phyloP scores from a whole-genome alignment of 1,284 basidiomycete genomes.

The Heterobasidion occidentale region DNA sequence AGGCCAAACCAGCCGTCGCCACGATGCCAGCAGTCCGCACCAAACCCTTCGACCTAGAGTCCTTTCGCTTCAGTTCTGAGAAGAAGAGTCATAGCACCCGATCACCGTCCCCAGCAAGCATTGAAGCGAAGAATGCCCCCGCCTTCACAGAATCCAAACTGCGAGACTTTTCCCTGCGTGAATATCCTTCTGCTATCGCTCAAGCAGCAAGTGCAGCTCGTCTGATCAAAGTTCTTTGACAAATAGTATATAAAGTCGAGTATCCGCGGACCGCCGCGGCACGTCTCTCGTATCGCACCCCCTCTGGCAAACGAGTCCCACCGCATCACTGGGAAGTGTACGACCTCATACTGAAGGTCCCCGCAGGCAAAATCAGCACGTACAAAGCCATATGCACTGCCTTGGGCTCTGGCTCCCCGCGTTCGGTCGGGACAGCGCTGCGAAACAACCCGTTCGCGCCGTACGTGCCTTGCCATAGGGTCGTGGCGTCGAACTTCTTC shows the following conservation, averaged over 20 bases:
- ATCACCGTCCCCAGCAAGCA: background rate
- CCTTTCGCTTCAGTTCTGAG: slow-evolving; percentile 3
- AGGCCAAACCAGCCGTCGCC: background rate
- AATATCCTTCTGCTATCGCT: too few relatives aligned
- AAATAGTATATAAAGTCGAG: slow-evolving; percentile 2
- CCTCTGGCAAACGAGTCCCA: slow-evolving; percentile 31
- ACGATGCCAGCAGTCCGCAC: slow-evolving; percentile 6
- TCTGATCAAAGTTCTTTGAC: background rate
- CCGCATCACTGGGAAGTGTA: slow-evolving; percentile 56
- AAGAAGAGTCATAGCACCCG: background rate
- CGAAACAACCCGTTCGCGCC: slow-evolving; percentile 59
- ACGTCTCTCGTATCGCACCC: slow-evolving; percentile 8
- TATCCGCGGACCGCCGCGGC: slow-evolving; percentile 7
- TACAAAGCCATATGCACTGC: slow-evolving; percentile 46
- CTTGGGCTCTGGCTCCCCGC: slow-evolving; percentile 46
- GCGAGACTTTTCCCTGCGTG: too few relatives aligned
- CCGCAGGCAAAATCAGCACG: slow-evolving; percentile 43
- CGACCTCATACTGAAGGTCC: slow-evolving; percentile 41
- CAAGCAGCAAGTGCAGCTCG: too few relatives aligned
- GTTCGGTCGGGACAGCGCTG: slow-evolving; percentile 55
- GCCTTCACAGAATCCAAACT: too few relatives aligned
- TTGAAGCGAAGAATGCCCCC: background rate
- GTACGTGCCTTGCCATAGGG: slow-evolving; percentile 56
- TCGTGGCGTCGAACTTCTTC: slow-evolving; percentile 50
- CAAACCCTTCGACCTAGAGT: slow-evolving; percentile 1